phyloP scores from a whole-genome alignment of 2,329 filamentous ascomycete species.

The Colletotrichum salicis region DNA sequence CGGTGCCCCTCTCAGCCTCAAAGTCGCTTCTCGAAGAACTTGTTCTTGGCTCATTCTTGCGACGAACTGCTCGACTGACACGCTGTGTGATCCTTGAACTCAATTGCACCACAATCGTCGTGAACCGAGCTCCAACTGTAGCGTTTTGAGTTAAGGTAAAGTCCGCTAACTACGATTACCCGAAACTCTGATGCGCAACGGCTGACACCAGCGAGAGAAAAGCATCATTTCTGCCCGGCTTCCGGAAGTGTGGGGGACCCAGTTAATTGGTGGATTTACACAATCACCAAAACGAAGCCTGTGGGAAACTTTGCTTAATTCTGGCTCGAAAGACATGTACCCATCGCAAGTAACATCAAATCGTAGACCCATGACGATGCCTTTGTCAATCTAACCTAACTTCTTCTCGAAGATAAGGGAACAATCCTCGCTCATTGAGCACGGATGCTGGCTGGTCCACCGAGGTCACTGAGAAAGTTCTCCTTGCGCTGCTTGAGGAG shows the following conservation, averaged over 20 bases:
- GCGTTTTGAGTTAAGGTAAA: neutral
- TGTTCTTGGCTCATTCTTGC: neutral
- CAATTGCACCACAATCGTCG: neutral
- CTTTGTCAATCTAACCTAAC: neutral
- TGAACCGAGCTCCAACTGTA: neutral
- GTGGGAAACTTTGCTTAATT: neutral
- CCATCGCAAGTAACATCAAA: neutral
- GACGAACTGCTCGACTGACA: too few relatives aligned
- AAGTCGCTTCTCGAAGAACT: neutral
- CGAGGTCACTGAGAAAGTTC: neutral
- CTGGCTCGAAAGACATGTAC: neutral
- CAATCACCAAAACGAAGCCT: neutral
- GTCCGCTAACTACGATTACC: neutral
- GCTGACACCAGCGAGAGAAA: neutral
- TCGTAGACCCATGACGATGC: neutral
- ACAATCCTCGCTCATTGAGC: neutral
- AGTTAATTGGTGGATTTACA: neutral
- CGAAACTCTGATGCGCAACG: neutral
- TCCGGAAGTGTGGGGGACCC: neutral
- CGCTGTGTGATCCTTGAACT: too few relatives aligned
- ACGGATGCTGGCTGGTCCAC: neutral
- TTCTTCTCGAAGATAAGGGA: neutral
- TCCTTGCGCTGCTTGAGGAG: conserved; percentile 48
- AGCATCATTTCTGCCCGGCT: neutral
- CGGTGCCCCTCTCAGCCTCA: neutral